Evolutionary conservation across 768 basidiomycete species (phyloP).

Genomic region (Brasilioporus rufonigricans): DNA sequence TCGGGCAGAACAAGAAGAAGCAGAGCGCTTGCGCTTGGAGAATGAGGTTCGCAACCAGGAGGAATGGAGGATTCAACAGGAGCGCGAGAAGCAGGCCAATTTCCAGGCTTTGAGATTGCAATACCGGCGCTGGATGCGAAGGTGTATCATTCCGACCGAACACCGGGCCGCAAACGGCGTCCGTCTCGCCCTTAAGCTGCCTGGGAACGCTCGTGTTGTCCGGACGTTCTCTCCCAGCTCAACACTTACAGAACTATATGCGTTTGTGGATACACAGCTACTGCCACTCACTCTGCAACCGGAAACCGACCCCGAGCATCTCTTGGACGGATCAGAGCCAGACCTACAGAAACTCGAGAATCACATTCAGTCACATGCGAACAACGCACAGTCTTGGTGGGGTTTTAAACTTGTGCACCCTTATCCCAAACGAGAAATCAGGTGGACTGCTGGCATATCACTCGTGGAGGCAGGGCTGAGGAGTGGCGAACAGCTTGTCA

Average conservation of each 20-base stretch:
- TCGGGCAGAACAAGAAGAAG: constrained; percentile 39
- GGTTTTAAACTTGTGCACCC: constrained; percentile 67
- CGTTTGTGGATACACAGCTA: constrained; percentile 65
- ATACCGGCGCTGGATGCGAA: constrained; percentile 63
- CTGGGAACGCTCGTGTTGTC: constrained; percentile 56
- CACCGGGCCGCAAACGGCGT: constrained; percentile 29
- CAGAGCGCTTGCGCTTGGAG: constrained; percentile 34
- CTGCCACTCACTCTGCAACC: constrained; percentile 40
- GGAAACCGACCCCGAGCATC: constrained; percentile 40
- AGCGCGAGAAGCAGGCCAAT: constrained; percentile 28
- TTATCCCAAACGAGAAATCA: constrained; percentile 68
- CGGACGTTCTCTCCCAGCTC: constrained; percentile 50
- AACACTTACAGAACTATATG: constrained; percentile 64
- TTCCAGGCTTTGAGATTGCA: constrained; percentile 40
- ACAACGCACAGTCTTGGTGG: constrained; percentile 53
- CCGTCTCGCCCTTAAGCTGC: constrained; percentile 53
- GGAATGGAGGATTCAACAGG: too few relatives aligned
- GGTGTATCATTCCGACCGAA: constrained; percentile 40
- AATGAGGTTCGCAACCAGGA: constrained; percentile 29
- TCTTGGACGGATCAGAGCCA: constrained; percentile 37
- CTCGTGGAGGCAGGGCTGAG: constrained; percentile 49
- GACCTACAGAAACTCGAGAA: constrained; percentile 37
- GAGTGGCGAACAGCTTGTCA: constrained; percentile 63
- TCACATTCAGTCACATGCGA: constrained; percentile 30
- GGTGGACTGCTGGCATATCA: constrained; percentile 40